Evolutionary conservation across 108 stramenopile species (phyloP).

Genomic region (Asterionellopsis glacialis): DNA sequence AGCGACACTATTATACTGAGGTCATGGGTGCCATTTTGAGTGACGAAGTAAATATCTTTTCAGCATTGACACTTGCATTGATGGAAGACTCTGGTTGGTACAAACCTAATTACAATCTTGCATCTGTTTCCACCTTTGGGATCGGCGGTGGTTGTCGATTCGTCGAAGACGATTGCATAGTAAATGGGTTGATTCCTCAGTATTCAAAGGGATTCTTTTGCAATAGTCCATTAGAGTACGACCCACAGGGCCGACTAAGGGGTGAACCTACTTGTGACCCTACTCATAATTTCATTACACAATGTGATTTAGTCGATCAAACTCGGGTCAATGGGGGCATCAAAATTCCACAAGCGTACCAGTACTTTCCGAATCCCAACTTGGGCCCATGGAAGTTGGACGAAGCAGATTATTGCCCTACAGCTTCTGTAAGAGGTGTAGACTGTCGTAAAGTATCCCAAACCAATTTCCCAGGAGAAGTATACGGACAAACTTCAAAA

Average conservation of each 20-base stretch:
- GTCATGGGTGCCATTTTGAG: constrained; percentile 61
- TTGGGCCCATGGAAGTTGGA: constrained; percentile 55
- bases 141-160: constrained; percentile 79
- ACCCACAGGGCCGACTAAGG: too few species aligned
- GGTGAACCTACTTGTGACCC: constrained; percentile 4
- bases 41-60: constrained; percentile 68
- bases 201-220: constrained; percentile 23
- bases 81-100: constrained; percentile 87
- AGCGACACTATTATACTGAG: constrained; percentile 62
- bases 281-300: constrained; percentile 3
- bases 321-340: constrained; percentile 35
- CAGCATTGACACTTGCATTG: constrained; percentile 65
- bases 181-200: constrained; percentile 18
- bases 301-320: constrained; percentile 16
- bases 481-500: neutral
- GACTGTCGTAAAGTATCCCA: constrained; percentile 7
- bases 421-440: constrained; percentile 2
- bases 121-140: constrained; percentile 45
- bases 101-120: constrained; percentile 55
- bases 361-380: constrained; percentile 51
- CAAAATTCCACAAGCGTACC: constrained; percentile 38
- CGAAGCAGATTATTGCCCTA: constrained; percentile 80
- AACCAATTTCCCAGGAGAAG: neutral
- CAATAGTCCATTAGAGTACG: neutral
- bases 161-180: constrained; percentile 53